Conservation (phyloP, 345 rosid genomes). For the Aquilaria sinensis region DNA sequence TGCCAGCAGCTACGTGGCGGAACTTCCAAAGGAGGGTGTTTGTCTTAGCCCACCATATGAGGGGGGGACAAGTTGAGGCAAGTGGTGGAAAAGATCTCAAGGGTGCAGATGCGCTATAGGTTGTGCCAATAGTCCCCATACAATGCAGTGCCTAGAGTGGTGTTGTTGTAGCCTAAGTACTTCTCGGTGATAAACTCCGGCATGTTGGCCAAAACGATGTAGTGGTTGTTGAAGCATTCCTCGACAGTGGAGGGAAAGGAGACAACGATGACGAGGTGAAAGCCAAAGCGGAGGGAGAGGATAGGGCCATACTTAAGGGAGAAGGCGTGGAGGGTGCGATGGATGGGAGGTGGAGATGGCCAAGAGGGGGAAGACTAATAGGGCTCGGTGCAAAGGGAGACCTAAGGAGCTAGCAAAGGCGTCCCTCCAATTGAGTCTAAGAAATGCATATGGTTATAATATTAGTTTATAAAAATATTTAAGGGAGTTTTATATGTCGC, state of each 20-base stretch:
- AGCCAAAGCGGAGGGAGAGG: constrained; percentile 33
- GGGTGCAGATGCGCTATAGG: constrained; percentile 3
- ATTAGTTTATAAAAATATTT: no score
- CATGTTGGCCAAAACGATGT: constrained; percentile 8
- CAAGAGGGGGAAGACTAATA: constrained; percentile 36
- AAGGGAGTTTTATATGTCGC: no score
- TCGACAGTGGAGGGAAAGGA: constrained; percentile 35
- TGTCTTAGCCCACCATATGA: constrained; percentile 1
- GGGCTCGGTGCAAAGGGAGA: constrained; percentile 18
- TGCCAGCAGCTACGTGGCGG: neutral
- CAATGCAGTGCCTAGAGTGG: neutral
- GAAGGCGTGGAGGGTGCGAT: constrained; percentile 24
- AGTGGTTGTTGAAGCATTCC: constrained; percentile 6
- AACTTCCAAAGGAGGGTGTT: neutral
- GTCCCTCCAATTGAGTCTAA: no score
- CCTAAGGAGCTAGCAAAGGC: no score
- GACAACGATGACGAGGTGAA: constrained; percentile 26
- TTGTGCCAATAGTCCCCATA: constrained; percentile 13
- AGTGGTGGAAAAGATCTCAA: constrained; percentile 8
- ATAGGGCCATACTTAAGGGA: constrained; percentile 31
- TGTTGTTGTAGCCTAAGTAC: neutral
- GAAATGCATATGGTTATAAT: no score
- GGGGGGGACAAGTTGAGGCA: neutral
- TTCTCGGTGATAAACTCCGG: constrained; percentile 4
- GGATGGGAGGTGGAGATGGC: constrained; percentile 42